These are phyloP conservation scores for Omphalotus olearius DNA, from an alignment of 1,284 basidiomycete genomes.

Conservation along the genomic window DNA sequence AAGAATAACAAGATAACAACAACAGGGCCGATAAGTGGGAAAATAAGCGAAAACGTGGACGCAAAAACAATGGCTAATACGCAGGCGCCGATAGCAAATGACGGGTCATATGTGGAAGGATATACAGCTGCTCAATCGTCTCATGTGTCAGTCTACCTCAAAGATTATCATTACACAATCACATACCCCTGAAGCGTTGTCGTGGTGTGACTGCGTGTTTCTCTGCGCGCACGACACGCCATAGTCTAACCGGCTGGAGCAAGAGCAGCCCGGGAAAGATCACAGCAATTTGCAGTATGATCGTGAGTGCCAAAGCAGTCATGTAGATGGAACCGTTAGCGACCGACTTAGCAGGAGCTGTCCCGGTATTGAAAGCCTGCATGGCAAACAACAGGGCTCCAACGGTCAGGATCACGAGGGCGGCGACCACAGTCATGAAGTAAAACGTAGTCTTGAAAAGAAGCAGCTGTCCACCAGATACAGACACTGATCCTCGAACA, in stretches of 20 bases:
- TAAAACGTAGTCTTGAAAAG: constrained; percentile 69
- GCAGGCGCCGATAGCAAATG: constrained; percentile 60
- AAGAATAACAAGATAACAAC: constrained; percentile 64
- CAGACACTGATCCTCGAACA: constrained; percentile 54
- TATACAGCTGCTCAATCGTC: constrained; percentile 52
- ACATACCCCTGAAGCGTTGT: constrained; percentile 72
- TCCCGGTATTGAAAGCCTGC: constrained; percentile 45
- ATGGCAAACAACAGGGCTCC: constrained; percentile 67
- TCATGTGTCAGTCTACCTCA: neutral
- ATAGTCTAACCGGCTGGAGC: constrained; percentile 61
- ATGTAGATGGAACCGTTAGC: constrained; percentile 73
- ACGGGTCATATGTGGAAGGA: constrained; percentile 67
- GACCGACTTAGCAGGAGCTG: constrained; percentile 40
- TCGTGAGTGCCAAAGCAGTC: constrained; percentile 55
- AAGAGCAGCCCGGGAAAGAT: constrained; percentile 67
- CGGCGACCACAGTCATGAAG: constrained; percentile 49
- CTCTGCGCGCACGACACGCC: constrained; percentile 49
- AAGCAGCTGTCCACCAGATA: constrained; percentile 55
- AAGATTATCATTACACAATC: constrained; percentile 1
- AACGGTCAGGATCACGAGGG: constrained; percentile 60
- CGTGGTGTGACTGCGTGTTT: constrained; percentile 66
- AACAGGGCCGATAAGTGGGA: constrained; percentile 73
- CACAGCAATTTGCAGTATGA: constrained; percentile 66
- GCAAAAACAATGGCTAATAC: constrained; percentile 69
- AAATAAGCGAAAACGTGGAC: constrained; percentile 66